Conservation (phyloP, 768 basidiomycete species). For the Mycena leptocephala region DNA sequence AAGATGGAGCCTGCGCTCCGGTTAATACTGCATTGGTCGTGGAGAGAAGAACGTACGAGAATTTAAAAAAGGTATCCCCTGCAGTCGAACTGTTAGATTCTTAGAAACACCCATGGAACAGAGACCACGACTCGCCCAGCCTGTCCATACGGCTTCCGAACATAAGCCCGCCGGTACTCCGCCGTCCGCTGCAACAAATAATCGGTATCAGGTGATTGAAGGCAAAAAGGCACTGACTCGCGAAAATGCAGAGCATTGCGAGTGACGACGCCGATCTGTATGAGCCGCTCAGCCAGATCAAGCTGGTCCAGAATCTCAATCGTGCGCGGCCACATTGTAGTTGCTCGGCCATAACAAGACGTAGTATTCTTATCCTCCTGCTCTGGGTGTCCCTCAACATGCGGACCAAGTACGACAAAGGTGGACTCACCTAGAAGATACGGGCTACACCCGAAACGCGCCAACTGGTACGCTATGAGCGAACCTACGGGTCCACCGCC, state of each 20-base stretch:
- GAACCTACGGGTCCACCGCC: conserved; percentile 38
- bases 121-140: conserved; percentile 19
- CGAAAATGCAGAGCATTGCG: conserved; percentile 39
- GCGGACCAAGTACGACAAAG: not conserved
- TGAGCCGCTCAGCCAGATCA: conserved; percentile 36
- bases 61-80: conserved; percentile 40
- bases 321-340: conserved; percentile 33
- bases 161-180: conserved; percentile 35
- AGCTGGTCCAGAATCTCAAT: conserved; percentile 38
- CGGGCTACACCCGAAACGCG: conserved; percentile 38
- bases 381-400: conserved; percentile 18
- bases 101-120: not conserved
- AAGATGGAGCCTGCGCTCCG: conserved; percentile 32
- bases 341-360: conserved; percentile 35
- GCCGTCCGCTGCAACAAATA: conserved; percentile 29
- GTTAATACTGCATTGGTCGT: not conserved
- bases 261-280: conserved; percentile 39
- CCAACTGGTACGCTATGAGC: conserved; percentile 38
- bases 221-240: not conserved
- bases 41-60: conserved; percentile 22
- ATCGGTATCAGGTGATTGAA: not conserved
- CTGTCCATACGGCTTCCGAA: conserved; percentile 40
- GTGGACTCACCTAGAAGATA: conserved; percentile 34
- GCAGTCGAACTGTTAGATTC: not conserved
- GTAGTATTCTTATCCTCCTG: conserved; percentile 32